Percentiles rank a stretch among this genome's conserved stretches.
Evolutionary conservation across 2,329 filamentous ascomycete genomes (phyloP).

Genomic region (Drechmeria coniospora): DNA sequence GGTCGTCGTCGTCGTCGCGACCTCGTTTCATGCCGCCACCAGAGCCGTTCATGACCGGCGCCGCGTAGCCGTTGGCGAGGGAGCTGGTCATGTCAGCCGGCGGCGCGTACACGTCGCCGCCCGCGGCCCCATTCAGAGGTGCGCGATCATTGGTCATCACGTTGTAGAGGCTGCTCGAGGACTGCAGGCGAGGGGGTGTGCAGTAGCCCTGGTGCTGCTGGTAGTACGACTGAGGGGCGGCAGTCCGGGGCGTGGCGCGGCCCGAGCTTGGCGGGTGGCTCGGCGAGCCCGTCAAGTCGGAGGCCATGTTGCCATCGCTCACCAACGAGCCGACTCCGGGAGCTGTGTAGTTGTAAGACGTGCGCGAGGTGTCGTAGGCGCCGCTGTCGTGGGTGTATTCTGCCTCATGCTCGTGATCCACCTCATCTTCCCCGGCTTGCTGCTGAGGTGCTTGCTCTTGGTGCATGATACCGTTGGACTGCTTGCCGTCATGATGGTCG

Average conservation of each 20-base stretch:
- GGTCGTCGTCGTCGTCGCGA: conserved; percentile 43
- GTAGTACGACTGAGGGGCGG: conserved; percentile 62
- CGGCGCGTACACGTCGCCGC: conserved; percentile 55
- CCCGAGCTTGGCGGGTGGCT: conserved; percentile 67
- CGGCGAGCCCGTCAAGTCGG: conserved; percentile 72
- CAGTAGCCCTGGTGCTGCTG: conserved; percentile 52
- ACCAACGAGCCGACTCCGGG: conserved; percentile 50
- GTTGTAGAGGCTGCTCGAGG: conserved; percentile 74
- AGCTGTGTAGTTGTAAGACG: conserved; percentile 64
- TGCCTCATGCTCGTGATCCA: conserved; percentile 59
- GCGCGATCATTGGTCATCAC: conserved; percentile 71
- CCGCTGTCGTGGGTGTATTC: conserved; percentile 80
- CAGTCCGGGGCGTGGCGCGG: conserved; percentile 71
- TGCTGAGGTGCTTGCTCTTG: conserved; percentile 31
- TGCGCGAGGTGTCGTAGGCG: conserved; percentile 56
- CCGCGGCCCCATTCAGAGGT: conserved; percentile 39
- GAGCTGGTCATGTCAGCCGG: conserved; percentile 41
- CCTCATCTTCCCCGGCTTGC: conserved; percentile 48
- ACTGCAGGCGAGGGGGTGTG: conserved; percentile 57
- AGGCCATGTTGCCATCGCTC: conserved; percentile 63
- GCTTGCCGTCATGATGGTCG: conserved; percentile 49
- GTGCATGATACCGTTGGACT: conserved; percentile 51
- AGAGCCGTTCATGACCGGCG: conserved; percentile 50
- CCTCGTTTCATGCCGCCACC: conserved; percentile 27
- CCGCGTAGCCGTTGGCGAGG: conserved; percentile 47